These are phyloP conservation scores for Diphasiastrum complanatum DNA, from an alignment of 83 land plant species.

Conservation along the genomic window DNA sequence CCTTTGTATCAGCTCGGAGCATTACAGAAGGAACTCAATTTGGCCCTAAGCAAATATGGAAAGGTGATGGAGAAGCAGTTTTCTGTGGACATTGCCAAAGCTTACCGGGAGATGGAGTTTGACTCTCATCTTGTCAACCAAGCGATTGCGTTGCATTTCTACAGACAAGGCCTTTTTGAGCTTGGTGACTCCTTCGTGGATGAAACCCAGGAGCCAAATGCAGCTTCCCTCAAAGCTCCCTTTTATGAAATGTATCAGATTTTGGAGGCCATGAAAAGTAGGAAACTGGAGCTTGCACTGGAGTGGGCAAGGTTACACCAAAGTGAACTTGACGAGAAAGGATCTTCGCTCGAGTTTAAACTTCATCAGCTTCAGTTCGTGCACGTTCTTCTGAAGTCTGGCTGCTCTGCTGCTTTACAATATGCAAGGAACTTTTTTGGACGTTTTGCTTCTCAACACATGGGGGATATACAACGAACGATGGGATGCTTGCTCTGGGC, in stretches of 20 bases:
- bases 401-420: conserved; percentile 51
- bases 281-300: conserved; percentile 74
- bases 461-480: conserved; percentile 70
- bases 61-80: conserved; percentile 68
- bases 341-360: conserved; percentile 70
- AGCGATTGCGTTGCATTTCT: conserved; percentile 77
- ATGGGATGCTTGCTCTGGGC: conserved; percentile 75
- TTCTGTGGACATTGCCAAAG: conserved; percentile 69
- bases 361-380: conserved; percentile 75
- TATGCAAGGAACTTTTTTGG: conserved; percentile 63
- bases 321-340: conserved; percentile 44
- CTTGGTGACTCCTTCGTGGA: conserved; percentile 70
- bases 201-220: conserved; percentile 58
- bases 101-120: conserved; percentile 73
- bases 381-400: conserved; percentile 57
- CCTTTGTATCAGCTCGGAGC: conserved; percentile 60
- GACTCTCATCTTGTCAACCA: conserved; percentile 51
- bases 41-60: conserved; percentile 59
- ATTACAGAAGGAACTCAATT: conserved; percentile 66
- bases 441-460: conserved; percentile 53
- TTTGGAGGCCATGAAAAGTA: conserved; percentile 47
- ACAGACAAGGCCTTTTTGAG: conserved; percentile 80
- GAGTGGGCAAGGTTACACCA: conserved; percentile 56
- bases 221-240: conserved; percentile 45
- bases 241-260: conserved; percentile 75